Evolutionary conservation across 2,329 filamentous ascomycete genomes (phyloP).

Genomic region (Microsporum ferrugineum): DNA sequence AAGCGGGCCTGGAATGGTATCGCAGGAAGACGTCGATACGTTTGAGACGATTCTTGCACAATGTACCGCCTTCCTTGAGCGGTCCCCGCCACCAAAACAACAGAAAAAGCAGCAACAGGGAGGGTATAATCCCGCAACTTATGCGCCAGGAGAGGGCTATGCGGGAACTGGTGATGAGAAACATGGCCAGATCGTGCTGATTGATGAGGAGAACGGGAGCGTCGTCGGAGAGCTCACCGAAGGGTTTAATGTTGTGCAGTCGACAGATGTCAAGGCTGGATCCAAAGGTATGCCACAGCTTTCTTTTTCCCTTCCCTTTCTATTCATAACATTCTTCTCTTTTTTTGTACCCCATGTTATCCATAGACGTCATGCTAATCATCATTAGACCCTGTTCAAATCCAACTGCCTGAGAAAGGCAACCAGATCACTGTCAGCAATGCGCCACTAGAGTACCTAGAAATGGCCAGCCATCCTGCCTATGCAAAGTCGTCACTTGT

Average conservation of each 20-base stretch:
- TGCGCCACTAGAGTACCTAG: slow-evolving; percentile 51
- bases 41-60: slow-evolving; percentile 98
- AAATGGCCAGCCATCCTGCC: slow-evolving; percentile 73
- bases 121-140: slow-evolving; percentile 70
- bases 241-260: slow-evolving; percentile 68
- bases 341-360: neutral
- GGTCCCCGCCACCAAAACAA: slow-evolving; percentile 51
- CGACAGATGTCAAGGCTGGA: slow-evolving; percentile 64
- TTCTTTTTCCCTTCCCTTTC: neutral
- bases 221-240: slow-evolving; percentile 85
- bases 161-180: slow-evolving; percentile 36
- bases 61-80: slow-evolving; percentile 89
- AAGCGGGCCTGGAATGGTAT: slow-evolving; percentile 49
- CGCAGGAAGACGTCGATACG: slow-evolving; percentile 87
- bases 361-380: neutral
- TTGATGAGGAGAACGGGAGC: slow-evolving; percentile 93
- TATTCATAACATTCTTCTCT: neutral
- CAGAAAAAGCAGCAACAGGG: slow-evolving; percentile 15
- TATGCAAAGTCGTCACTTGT: slow-evolving; percentile 82
- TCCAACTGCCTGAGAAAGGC: slow-evolving; percentile 35
- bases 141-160: slow-evolving; percentile 68
- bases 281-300: slow-evolving; percentile 60
- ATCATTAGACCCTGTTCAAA: slow-evolving; percentile 36
- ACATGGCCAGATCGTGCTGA: slow-evolving; percentile 74
- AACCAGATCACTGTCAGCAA: slow-evolving; percentile 39